Percentiles rank a stretch among this genome's conserved stretches.
Conservation (phyloP, 176 grass and related monocot genomes). For the Musa acuminata region DNA sequence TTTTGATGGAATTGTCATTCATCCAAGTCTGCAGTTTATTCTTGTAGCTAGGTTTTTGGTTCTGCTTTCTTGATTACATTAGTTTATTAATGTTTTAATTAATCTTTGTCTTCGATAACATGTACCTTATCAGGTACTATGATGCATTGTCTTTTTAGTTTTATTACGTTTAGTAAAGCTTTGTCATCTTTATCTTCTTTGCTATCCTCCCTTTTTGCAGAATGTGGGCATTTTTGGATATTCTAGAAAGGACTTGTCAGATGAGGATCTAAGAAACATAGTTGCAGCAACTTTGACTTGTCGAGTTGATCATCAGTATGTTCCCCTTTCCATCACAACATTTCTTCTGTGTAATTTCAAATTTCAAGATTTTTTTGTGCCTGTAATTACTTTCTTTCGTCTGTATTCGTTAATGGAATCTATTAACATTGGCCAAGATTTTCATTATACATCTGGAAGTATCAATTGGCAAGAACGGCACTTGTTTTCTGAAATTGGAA, state of each 20-base stretch:
- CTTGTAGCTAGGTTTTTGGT: too few species aligned
- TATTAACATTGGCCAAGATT: not conserved
- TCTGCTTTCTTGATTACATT: too few species aligned
- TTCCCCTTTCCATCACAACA: slow-evolving; percentile 1
- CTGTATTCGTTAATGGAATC: not conserved
- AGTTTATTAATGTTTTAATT: too few species aligned
- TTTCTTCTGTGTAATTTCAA: not conserved
- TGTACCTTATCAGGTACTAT: not conserved
- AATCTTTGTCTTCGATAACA: too few species aligned
- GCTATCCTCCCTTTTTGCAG: slow-evolving; percentile 35
- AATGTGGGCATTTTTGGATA: slow-evolving; percentile 96
- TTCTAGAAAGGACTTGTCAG: slow-evolving; percentile 65
- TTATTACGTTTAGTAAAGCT: too few species aligned
- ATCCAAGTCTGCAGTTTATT: too few species aligned
- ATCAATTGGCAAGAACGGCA: not conserved
- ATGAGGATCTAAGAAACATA: slow-evolving; percentile 67
- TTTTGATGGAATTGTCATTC: too few species aligned
- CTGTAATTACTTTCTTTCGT: not conserved
- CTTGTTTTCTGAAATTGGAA: not conserved
- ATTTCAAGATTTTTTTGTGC: not conserved
- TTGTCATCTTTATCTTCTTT: not conserved
- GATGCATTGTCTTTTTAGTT: too few species aligned
- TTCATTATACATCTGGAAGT: not conserved
- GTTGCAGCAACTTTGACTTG: slow-evolving; percentile 87
- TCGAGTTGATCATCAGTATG: slow-evolving; percentile 89